A percentile compares a stretch with the other conserved stretches of the same genome.
phyloP scores from a whole-genome alignment of 2,329 filamentous ascomycete genomes.

The Amauroascus verrucosus region DNA sequence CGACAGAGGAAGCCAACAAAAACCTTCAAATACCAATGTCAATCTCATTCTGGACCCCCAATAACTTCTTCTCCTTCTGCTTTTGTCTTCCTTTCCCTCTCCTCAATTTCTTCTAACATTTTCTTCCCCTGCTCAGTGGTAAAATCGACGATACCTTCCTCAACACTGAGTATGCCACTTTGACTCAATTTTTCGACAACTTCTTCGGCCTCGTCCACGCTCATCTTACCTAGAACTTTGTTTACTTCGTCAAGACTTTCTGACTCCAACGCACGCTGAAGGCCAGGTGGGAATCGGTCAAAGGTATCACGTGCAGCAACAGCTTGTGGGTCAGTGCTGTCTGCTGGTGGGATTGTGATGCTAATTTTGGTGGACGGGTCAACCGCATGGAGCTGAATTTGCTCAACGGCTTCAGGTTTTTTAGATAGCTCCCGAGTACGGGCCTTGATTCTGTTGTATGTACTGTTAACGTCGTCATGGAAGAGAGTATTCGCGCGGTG shows the following conservation, averaged over 20 bases:
- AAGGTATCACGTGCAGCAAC: conserved; percentile 63
- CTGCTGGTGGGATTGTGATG: conserved; percentile 65
- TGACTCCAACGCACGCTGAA: conserved; percentile 74
- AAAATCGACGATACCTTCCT: conserved; percentile 89
- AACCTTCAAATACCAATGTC: conserved; percentile 4
- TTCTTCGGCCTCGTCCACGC: conserved; percentile 75
- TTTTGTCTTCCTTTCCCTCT: conserved; percentile 22
- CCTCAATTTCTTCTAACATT: conserved; percentile 65
- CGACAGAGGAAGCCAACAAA: background rate
- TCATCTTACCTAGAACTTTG: conserved; percentile 78
- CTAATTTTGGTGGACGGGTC: conserved; percentile 87
- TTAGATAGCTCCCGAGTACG: conserved; percentile 63
- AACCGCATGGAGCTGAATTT: conserved; percentile 94
- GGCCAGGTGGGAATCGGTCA: conserved; percentile 68
- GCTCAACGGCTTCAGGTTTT: conserved; percentile 64
- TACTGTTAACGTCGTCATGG: conserved; percentile 81
- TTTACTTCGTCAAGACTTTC: conserved; percentile 84
- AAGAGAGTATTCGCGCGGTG: conserved; percentile 90
- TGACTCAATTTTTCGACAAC: conserved; percentile 70
- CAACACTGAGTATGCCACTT: conserved; percentile 79
- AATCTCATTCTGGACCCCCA: conserved; percentile 26
- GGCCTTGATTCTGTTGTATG: conserved; percentile 69
- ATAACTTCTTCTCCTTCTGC: conserved; percentile 20
- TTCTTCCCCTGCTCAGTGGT: conserved; percentile 78
- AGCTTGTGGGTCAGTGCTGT: conserved; percentile 53